phyloP scores from a whole-genome alignment of 139 green algal genomes.

The Chlorella sp. region DNA sequence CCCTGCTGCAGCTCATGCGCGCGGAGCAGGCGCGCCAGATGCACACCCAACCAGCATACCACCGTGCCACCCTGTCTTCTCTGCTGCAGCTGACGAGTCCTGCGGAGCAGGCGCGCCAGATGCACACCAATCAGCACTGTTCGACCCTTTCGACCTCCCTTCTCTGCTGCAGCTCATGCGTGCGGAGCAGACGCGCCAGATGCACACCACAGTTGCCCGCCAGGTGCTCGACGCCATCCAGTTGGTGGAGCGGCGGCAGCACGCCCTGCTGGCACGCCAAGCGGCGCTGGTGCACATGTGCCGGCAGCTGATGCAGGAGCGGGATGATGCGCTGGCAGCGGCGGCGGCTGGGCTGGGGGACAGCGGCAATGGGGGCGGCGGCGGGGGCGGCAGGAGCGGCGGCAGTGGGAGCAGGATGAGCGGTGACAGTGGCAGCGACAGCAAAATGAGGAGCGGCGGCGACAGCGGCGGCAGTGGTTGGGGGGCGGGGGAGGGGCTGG shows the following conservation, averaged over 20 bases:
- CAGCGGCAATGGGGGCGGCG: neutral
- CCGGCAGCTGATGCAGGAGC: neutral
- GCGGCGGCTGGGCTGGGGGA: neutral
- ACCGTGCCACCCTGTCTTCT: too few species aligned
- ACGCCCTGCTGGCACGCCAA: neutral
- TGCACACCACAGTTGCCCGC: neutral
- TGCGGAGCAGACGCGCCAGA: neutral
- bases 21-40: too few species aligned
- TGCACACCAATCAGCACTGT: too few species aligned
- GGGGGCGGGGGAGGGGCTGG: too few species aligned
- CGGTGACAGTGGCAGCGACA: too few species aligned
- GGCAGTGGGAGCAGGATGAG: too few species aligned
- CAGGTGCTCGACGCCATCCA: neutral
- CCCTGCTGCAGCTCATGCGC: too few species aligned
- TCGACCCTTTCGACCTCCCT: too few species aligned
- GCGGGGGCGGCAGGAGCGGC: neutral
- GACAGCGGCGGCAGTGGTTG: neutral
- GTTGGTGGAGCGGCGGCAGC: neutral
- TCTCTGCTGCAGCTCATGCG: neutral
- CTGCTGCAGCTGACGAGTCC: too few species aligned
- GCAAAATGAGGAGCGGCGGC: too few species aligned
- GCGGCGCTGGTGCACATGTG: neutral
- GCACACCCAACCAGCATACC: too few species aligned
- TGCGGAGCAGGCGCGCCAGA: too few species aligned
- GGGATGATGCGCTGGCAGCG: neutral